phyloP scores from a whole-genome alignment of 306 rosid genomes.

The Cicer chorassanicum region DNA sequence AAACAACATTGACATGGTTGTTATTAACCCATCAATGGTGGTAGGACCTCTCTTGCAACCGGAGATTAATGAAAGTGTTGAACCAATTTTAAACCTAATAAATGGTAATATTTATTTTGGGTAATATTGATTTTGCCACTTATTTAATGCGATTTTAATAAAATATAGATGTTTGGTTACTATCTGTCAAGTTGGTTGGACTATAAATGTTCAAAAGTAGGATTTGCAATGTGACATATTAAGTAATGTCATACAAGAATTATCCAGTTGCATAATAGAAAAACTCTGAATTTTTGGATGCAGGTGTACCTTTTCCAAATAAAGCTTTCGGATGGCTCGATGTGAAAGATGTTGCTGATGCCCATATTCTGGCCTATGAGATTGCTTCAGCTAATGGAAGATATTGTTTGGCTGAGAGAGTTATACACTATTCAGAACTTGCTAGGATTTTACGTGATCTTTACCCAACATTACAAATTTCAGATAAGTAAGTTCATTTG shows the following conservation, averaged over 20 bases:
- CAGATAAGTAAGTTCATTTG: slow-evolving; percentile 58
- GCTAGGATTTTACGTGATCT: slow-evolving; percentile 56
- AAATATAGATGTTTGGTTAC: too few relatives aligned
- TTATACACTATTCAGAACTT: slow-evolving; percentile 61
- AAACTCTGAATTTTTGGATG: slow-evolving; percentile 40
- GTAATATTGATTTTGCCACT: too few relatives aligned
- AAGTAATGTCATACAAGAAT: background rate
- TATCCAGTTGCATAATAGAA: background rate
- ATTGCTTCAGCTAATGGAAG: slow-evolving; percentile 84
- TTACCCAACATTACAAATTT: slow-evolving; percentile 66
- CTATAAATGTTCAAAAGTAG: too few relatives aligned
- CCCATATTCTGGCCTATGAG: slow-evolving; percentile 84
- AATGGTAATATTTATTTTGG: slow-evolving; percentile 54
- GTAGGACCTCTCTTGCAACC: slow-evolving; percentile 83
- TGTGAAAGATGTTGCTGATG: slow-evolving; percentile 81
- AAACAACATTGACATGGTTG: slow-evolving; percentile 75
- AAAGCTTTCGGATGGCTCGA: slow-evolving; percentile 62
- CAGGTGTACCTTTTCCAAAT: slow-evolving; percentile 70
- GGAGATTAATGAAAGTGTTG: slow-evolving; percentile 70
- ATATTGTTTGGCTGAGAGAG: slow-evolving; percentile 63
- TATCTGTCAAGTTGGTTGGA: too few relatives aligned
- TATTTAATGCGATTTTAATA: too few relatives aligned
- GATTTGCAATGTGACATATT: background rate
- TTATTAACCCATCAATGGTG: slow-evolving; percentile 74
- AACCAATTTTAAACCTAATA: slow-evolving; percentile 53